A percentile compares a stretch with the other conserved stretches of the same genome.
Evolutionary conservation across 1,284 basidiomycete genomes (phyloP).

Genomic region (Ganoderma multipileum): DNA sequence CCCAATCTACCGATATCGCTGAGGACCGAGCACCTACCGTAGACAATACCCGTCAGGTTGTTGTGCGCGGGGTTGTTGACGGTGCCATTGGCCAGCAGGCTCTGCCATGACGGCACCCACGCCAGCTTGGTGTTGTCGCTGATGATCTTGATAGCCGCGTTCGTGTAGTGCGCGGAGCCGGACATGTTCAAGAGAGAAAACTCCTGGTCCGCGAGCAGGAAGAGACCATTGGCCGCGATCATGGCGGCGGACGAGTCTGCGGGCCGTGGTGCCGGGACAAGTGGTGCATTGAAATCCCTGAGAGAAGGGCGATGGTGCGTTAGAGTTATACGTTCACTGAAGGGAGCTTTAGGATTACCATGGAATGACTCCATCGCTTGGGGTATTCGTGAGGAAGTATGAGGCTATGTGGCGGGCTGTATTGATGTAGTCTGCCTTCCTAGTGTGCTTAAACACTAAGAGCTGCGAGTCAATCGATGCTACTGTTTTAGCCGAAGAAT

Average conservation of each 20-base stretch:
- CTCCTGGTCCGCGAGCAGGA: slow-evolving; percentile 65
- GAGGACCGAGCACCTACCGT: slow-evolving; percentile 49
- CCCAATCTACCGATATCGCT: no score
- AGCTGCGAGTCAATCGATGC: slow-evolving; percentile 19
- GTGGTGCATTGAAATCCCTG: slow-evolving; percentile 76
- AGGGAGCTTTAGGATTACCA: slow-evolving; percentile 48
- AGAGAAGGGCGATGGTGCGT: slow-evolving; percentile 1
- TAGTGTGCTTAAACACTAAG: slow-evolving; percentile 65
- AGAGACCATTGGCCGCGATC: slow-evolving; percentile 62
- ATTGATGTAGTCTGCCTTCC: slow-evolving; percentile 56
- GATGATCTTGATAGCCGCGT: slow-evolving; percentile 59
- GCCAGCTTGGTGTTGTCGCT: slow-evolving; percentile 56
- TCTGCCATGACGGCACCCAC: slow-evolving; percentile 66
- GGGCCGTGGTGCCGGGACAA: slow-evolving; percentile 53
- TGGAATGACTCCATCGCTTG: slow-evolving; percentile 64
- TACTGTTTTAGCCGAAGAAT: not conserved
- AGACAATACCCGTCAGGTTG: slow-evolving; percentile 68
- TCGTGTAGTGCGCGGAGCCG: slow-evolving; percentile 50
- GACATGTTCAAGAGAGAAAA: slow-evolving; percentile 41
- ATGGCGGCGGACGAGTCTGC: slow-evolving; percentile 74
- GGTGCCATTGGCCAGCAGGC: slow-evolving; percentile 70
- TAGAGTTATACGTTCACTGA: not conserved
- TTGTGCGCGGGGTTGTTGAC: slow-evolving; percentile 63
- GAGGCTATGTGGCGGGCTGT: slow-evolving; percentile 63
- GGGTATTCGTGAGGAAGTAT: slow-evolving; percentile 65